Evolutionary conservation across 2,329 filamentous ascomycete genomes (phyloP), one percentile per base, ranked within the genome.

Genomic region (Hypoxylon sp.): DNA sequence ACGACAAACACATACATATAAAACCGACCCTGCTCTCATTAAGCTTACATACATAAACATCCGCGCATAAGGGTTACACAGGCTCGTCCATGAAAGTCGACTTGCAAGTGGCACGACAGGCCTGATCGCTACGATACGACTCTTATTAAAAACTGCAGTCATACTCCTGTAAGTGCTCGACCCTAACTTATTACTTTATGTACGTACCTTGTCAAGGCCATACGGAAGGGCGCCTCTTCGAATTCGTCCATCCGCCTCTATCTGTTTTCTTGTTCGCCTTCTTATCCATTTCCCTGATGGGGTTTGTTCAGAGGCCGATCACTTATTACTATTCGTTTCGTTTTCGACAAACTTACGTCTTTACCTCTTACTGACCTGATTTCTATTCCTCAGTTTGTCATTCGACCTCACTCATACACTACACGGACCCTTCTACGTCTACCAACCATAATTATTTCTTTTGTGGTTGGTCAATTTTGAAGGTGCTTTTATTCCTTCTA

Each of bases 121-220:
- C 48, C 59, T 59, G 41, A 56, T 59, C 60, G 46, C 59, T 45
- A 67, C 64, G 13, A 64, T 6, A 57, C 43, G 41, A 38, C 38
- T 56, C 41, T 56, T 46, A 43, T 57, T 51, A 32, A 58, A 58
- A 58, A 63, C 63, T 63, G 66, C 66, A 46, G 63, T 69, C 63
- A 69, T 67, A 69, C 63, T 69, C 59, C 66, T 66, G 66, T 69
- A 69, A 66, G 66, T 65, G 49, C 43, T 55, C 43, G 21, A 58
- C 48, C 45, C 46, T 60, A 63, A 59, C 58, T 49, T 56, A 49
- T 50, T 38, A 56, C 45, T 60, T 69, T 69, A 69, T 69, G 67
- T 69, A 69, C 60, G 59, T 63, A 63, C 64, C 63, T 69, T 60
- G 63, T 69, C 67, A 64, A 67, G 67, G 28, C 23, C 51, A 19